Conservation (phyloP, 352 stramenopile genomes). For the Halophytophthora polymorphica region DNA sequence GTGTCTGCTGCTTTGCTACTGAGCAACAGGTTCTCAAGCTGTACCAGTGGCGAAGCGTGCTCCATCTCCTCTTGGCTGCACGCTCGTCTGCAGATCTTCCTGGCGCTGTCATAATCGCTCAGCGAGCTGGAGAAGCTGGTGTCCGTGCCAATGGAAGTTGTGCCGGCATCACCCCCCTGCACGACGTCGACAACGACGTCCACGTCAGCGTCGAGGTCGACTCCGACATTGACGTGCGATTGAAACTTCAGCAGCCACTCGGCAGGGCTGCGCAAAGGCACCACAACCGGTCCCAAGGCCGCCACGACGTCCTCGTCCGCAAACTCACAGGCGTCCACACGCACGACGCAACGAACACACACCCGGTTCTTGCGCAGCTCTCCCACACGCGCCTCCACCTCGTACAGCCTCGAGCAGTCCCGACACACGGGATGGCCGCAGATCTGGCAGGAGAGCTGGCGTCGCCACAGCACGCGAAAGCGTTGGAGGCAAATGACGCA, state of each 20-base stretch:
- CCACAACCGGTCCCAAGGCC: conserved; percentile 42
- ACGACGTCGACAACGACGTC: background rate
- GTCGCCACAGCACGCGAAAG: conserved; percentile 44
- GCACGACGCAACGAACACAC: conserved; percentile 53
- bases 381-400: conserved; percentile 47
- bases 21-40: too few relatives aligned
- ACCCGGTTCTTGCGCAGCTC: conserved; percentile 44
- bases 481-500: conserved; percentile 44
- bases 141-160: too few relatives aligned
- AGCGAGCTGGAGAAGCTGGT: too few relatives aligned
- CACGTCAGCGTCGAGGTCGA: conserved; percentile 19
- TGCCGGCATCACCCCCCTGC: too few relatives aligned
- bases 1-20: too few relatives aligned
- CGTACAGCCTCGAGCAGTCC: conserved; percentile 53
- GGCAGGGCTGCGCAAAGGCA: conserved; percentile 31
- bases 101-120: background rate
- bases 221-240: conserved; percentile 13
- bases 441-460: conserved; percentile 51
- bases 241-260: conserved; percentile 21
- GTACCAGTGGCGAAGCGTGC: too few relatives aligned
- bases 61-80: too few relatives aligned
- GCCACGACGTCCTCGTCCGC: conserved; percentile 57
- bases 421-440: conserved; percentile 50
- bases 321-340: conserved; percentile 53
- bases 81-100: background rate